Conservation (phyloP, 257 asterid genomes). For the Przewalskia tangutica region DNA sequence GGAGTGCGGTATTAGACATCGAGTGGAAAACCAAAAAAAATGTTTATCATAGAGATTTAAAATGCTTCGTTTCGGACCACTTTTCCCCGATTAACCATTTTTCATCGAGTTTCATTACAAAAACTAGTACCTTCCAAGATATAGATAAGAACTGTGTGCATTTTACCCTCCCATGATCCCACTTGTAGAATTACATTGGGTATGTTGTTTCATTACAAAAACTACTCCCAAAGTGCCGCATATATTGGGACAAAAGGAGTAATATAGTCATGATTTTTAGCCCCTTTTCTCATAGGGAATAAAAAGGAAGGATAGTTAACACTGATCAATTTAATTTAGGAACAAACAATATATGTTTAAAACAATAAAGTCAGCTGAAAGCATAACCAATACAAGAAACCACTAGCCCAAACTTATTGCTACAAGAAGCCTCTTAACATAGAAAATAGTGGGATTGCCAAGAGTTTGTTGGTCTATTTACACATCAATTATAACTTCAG, state of each 20-base stretch:
- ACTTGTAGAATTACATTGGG: too few relatives aligned
- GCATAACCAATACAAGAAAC: not conserved
- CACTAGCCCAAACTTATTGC: not conserved
- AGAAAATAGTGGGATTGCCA: not conserved
- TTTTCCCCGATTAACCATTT: not conserved
- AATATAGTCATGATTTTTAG: not conserved
- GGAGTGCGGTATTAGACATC: too few relatives aligned
- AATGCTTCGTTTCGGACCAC: not conserved
- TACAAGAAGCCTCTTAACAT: not conserved
- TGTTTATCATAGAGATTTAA: not conserved
- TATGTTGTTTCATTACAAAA: too few relatives aligned
- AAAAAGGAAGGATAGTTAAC: not conserved
- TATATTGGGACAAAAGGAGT: not conserved
- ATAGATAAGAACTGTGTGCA: too few relatives aligned
- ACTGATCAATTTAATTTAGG: not conserved
- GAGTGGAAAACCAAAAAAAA: too few relatives aligned
- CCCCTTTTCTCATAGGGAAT: not conserved
- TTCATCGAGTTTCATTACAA: not conserved
- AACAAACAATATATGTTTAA: not conserved
- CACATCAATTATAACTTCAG: not conserved
- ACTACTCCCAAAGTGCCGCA: too few relatives aligned
- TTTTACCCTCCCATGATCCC: too few relatives aligned
- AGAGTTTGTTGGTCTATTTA: slow-evolving; percentile 8
- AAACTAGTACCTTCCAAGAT: too few relatives aligned
- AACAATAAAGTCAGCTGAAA: not conserved